phyloP scores from a whole-genome alignment of 2,329 filamentous ascomycete genomes.

The Aspergillus puulaauensis region DNA sequence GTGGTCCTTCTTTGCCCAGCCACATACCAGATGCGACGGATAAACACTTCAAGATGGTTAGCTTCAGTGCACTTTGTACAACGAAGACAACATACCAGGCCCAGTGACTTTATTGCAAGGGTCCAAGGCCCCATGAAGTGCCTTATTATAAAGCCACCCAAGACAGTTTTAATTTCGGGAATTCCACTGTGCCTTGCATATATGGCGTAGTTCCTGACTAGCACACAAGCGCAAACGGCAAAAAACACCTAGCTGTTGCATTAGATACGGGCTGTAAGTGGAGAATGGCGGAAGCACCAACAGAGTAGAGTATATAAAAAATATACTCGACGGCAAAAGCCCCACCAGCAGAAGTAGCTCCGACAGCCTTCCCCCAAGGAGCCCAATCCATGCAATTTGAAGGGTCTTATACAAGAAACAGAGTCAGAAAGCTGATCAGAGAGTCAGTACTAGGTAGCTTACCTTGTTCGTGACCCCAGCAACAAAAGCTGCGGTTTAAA shows the following conservation, averaged over 20 bases:
- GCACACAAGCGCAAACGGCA: slow-evolving; percentile 71
- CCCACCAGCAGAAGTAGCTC: slow-evolving; percentile 64
- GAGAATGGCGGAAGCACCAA: slow-evolving; percentile 44
- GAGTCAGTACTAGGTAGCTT: slow-evolving; percentile 11
- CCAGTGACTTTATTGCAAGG: slow-evolving; percentile 82
- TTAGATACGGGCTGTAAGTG: slow-evolving; percentile 20
- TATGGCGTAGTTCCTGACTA: slow-evolving; percentile 80
- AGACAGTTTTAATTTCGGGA: slow-evolving; percentile 93
- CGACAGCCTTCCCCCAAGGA: slow-evolving; percentile 75
- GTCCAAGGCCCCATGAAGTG: slow-evolving; percentile 88
- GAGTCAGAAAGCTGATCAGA: slow-evolving; percentile 14
- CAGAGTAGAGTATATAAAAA: slow-evolving; percentile 81
- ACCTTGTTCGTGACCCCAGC: slow-evolving; percentile 75
- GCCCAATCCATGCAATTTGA: slow-evolving; percentile 85
- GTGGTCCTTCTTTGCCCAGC: slow-evolving; percentile 92
- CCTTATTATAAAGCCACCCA: slow-evolving; percentile 90
- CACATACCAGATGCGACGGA: slow-evolving; percentile 93
- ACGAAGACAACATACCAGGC: slow-evolving; percentile 59
- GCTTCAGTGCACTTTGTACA: slow-evolving; percentile 16
- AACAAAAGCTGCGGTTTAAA: slow-evolving; percentile 88
- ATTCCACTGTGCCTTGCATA: slow-evolving; percentile 96
- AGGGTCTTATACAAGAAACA: slow-evolving; percentile 49
- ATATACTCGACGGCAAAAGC: slow-evolving; percentile 84
- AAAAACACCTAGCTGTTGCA: slow-evolving; percentile 62
- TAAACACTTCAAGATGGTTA: slow-evolving; percentile 63